Evolutionary conservation across 345 rosid genomes (phyloP).

Genomic region (Limnanthes douglasii): DNA sequence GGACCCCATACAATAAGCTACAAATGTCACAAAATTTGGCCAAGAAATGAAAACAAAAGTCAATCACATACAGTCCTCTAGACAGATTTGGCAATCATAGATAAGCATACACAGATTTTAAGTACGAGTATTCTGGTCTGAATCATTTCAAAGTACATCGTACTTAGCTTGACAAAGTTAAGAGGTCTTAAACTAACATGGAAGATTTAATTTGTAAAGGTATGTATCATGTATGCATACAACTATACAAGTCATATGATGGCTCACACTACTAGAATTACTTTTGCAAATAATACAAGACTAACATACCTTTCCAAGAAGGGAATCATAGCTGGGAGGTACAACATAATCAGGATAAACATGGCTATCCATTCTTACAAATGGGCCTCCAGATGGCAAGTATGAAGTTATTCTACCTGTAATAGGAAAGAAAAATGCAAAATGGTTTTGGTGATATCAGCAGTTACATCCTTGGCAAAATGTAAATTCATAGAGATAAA

Average conservation of each 20-base stretch:
- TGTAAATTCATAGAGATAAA: no score
- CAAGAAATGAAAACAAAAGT: conserved; percentile 3
- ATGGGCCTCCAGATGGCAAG: conserved; percentile 99
- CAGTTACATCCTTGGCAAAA: no score
- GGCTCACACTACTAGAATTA: neutral
- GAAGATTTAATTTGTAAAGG: neutral
- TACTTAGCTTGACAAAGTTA: neutral
- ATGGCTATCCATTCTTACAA: conserved; percentile 98
- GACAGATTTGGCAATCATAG: neutral
- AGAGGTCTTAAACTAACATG: neutral
- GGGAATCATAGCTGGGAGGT: conserved; percentile 98
- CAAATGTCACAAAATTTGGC: conserved; percentile 9
- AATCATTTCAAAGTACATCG: neutral
- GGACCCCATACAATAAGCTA: conserved; percentile 99
- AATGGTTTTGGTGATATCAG: no score
- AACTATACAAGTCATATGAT: neutral
- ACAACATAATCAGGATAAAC: conserved; percentile 93
- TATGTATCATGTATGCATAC: neutral
- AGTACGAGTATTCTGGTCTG: neutral
- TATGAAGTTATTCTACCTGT: conserved; percentile 94
- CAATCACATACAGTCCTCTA: no score
- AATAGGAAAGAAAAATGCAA: no score
- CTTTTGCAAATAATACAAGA: neutral
- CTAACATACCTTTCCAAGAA: conserved; percentile 82
- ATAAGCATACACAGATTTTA: neutral